Percentiles rank a stretch among this genome's conserved stretches.
Evolutionary conservation across 345 rosid genomes (phyloP).

Genomic region (Dimocarpus longan): DNA sequence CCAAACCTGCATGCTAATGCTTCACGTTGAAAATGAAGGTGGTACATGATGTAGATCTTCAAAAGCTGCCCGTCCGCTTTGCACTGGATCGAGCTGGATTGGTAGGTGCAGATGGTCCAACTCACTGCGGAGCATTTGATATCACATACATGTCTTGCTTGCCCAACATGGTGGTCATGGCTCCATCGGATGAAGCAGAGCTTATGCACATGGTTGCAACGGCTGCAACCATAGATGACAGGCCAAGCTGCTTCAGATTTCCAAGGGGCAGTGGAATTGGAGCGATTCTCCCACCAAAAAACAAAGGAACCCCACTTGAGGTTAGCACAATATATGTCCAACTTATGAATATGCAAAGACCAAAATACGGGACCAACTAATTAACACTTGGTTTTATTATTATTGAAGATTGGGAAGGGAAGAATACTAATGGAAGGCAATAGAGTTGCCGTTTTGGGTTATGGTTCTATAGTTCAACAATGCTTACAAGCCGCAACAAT

Average conservation of each 20-base stretch:
- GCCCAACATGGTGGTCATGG: conserved; percentile 89
- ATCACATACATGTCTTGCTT: conserved; percentile 73
- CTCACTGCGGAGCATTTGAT: conserved; percentile 83
- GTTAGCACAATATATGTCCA: conserved; percentile 29
- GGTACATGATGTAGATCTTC: conserved; percentile 80
- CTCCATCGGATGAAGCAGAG: conserved; percentile 79
- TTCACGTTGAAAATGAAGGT: conserved; percentile 41
- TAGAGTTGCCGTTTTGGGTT: conserved; percentile 77
- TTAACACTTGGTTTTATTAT: background rate
- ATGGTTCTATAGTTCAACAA: conserved; percentile 76
- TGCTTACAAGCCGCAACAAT: conserved; percentile 59
- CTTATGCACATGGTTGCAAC: conserved; percentile 84
- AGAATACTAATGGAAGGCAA: conserved; percentile 70
- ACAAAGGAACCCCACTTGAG: conserved; percentile 66
- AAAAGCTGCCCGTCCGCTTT: conserved; percentile 68
- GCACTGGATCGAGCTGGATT: conserved; percentile 74
- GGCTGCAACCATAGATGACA: conserved; percentile 72
- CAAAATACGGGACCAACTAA: conserved; percentile 9
- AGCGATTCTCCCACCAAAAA: conserved; percentile 47
- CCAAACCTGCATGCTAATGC: background rate
- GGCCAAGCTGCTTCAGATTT: conserved; percentile 84
- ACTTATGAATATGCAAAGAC: background rate
- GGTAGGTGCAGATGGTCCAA: conserved; percentile 84
- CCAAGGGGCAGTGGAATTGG: conserved; percentile 81
- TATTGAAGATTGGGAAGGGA: conserved; percentile 84